phyloP scores from a whole-genome alignment of 805 yeast genomes.

The Saccharomycopsis schoenii region DNA sequence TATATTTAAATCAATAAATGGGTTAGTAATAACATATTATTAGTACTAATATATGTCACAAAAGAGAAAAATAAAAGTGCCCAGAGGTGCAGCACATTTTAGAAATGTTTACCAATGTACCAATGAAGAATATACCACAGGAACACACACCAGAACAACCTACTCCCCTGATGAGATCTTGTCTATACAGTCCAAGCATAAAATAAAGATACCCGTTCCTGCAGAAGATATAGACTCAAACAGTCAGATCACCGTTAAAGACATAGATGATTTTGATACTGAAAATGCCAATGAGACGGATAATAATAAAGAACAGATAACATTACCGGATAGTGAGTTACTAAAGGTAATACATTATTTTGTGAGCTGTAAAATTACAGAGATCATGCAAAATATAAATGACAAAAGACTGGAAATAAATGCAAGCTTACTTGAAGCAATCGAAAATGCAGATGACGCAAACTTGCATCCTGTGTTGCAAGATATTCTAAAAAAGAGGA shows the following conservation, averaged over 20 bases:
- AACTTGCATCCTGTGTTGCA: not conserved
- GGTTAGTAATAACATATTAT: too few relatives aligned
- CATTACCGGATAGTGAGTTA: slow-evolving; percentile 11
- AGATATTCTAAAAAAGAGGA: not conserved
- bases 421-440: not conserved
- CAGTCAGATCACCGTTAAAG: not conserved
- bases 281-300: too few relatives aligned
- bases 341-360: slow-evolving; percentile 13
- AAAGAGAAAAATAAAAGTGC: not conserved
- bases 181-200: not conserved
- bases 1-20: too few relatives aligned
- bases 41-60: too few relatives aligned
- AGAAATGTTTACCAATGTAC: slow-evolving; percentile 1
- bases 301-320: not conserved
- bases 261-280: not conserved
- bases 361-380: slow-evolving; percentile 2
- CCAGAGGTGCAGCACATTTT: not conserved
- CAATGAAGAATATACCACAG: not conserved
- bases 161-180: slow-evolving; percentile 12
- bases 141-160: not conserved
- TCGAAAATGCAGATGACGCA: not conserved
- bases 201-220: slow-evolving; percentile 4
- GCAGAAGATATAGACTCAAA: not conserved
- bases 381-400: not conserved
- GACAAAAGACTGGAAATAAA: not conserved